Evolutionary conservation across 805 yeast species (phyloP), one percentile per base, ranked within the genome.

Genomic region (Saccharomyces mikatae): DNA sequence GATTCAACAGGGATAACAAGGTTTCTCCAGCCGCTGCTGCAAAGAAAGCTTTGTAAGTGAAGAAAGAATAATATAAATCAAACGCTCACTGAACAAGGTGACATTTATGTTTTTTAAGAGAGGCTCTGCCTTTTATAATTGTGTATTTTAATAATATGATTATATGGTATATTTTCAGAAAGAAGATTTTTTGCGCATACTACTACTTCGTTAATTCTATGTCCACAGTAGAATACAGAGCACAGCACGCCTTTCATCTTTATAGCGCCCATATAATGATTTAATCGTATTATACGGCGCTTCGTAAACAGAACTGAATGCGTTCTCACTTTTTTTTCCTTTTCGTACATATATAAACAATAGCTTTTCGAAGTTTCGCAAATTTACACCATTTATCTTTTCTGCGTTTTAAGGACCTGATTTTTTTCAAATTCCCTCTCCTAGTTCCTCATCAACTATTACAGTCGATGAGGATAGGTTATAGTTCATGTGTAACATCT

Each of bases 11-110:
- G 74, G 96, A 88, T 73, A 91, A 85, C 86, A 91, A 86, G 80
- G 95, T 94, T 73, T 84, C 89, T 79, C 97, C 99, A 75, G 86
- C 86, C 73, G 96, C 89, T 71, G 97, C 97, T 77, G 98, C 98
- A 74, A 88, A 89, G 84, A 89, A 86, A 80, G 96, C 91, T 75
- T 75, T 74, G 72, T 78, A 76, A 77, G 60, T 64, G 50, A n/a
- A 17, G 10, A 21, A 17, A 36, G 8, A 36, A n/a, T 5, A 36
- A 17, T 21, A 36, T 36, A 36, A 36, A 36, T 17, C 24, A 17
- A 36, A 36, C 5, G 22, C 11, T n/a, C 44, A 6, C 44, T 17
- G 22, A 36, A 8, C 8, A n/a, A 36, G 17, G 44, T 36, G 44
- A 6, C 11, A 5, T 36, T 36, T 21, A 21, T 36, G 11, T 36